Conservation (phyloP, 208 protist genomes). For the Acanthamoeba healyi region DNA sequence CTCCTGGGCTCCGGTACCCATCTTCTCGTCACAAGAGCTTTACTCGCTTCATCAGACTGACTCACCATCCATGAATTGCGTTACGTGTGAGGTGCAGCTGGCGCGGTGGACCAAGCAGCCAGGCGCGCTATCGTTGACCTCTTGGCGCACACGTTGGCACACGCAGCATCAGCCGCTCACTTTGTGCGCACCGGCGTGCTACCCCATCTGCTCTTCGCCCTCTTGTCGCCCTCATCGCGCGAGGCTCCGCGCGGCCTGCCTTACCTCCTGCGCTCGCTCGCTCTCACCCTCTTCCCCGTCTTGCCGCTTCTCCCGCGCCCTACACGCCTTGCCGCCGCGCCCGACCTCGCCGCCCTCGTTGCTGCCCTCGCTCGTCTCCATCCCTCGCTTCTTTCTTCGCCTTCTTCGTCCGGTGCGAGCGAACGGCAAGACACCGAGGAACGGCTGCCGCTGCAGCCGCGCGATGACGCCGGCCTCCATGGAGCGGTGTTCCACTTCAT, state of each 20-base stretch:
- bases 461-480: not conserved
- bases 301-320: not conserved
- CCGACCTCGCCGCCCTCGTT: not conserved
- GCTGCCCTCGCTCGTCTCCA: not conserved
- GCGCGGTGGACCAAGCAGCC: not conserved
- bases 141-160: not conserved
- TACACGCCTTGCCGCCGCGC: not conserved
- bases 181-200: constrained; percentile 15
- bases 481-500: not conserved
- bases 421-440: not conserved
- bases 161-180: not conserved
- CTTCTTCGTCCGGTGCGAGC: not conserved
- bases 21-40: no score
- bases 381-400: not conserved
- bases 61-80: not conserved
- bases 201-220: not conserved
- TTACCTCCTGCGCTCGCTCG: not conserved
- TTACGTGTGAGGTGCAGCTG: no score
- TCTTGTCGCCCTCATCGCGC: not conserved
- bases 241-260: not conserved
- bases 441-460: not conserved
- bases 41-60: not conserved
- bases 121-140: not conserved
- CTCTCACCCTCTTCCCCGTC: not conserved
- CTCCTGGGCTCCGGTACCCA: not conserved